A percentile compares a stretch with the other conserved stretches of the same genome.
phyloP scores from a whole-genome alignment of 179 eudicot species.

The Beta corolliflora region DNA sequence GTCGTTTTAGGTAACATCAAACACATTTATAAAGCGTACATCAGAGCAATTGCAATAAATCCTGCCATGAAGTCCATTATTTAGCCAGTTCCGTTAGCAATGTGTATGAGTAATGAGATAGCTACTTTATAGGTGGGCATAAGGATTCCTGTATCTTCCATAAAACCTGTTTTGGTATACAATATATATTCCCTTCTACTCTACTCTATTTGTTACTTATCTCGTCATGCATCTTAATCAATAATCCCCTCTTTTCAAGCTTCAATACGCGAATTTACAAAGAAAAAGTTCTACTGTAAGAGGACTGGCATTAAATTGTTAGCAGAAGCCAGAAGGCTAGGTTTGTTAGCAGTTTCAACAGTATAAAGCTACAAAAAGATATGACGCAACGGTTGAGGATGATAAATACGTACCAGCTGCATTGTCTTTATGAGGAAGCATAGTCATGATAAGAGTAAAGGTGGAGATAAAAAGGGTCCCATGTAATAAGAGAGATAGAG shows the following conservation, averaged over 20 bases:
- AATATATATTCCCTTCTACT: not conserved
- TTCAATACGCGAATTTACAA: too few relatives aligned
- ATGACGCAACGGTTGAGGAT: not conserved
- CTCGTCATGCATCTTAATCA: too few relatives aligned
- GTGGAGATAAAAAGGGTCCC: conserved; percentile 1
- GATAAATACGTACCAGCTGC: conserved; percentile 12
- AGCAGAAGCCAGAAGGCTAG: too few relatives aligned
- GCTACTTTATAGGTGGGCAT: not conserved
- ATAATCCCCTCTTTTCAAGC: too few relatives aligned
- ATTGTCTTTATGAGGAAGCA: conserved; percentile 14
- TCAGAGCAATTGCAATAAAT: conserved; percentile 25
- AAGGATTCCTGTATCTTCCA: not conserved
- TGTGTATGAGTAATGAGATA: not conserved
- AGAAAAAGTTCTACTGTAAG: too few relatives aligned
- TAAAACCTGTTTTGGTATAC: not conserved
- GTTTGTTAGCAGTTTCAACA: too few relatives aligned
- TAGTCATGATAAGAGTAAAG: conserved; percentile 18
- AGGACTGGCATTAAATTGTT: too few relatives aligned
- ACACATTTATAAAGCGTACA: conserved; percentile 13
- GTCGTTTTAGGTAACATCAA: too few relatives aligned
- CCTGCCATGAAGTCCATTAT: conserved; percentile 15
- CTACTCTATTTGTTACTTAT: too few relatives aligned
- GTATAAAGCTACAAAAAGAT: too few relatives aligned
- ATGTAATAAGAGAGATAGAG: too few relatives aligned
- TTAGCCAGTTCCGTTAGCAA: not conserved